Base-by-base conservation (phyloP, 768 basidiomycete genomes). In the Pisolithus tinctorius region DNA sequence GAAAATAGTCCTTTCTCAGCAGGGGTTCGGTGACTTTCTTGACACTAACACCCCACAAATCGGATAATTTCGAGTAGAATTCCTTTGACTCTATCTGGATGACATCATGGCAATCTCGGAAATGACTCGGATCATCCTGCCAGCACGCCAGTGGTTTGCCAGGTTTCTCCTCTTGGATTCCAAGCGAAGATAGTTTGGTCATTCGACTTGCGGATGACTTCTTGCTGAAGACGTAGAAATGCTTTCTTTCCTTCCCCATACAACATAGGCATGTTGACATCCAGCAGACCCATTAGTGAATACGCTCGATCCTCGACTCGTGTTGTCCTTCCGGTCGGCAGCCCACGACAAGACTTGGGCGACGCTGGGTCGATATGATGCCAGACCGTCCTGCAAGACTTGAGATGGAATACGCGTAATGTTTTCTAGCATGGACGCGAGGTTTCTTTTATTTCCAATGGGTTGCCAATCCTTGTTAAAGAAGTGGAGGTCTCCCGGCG, bases 251-350 rank as follows among this genome's bases (percentile, higher is more conserved):
- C 57, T 41, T 56, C 57, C 17, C 58, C 58, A 47, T 60, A 58
- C 27, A 46, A 45, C 20, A 58, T 53, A 6, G 50, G 47, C 10
- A 58, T 17, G 26, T 47, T 50, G 30, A 53, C 54, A 31, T 51
- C 48, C 20, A 60, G 48, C 8, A 60, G 25, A 3, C 49, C 54
- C 44, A 60, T 44, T 23, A 58, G 38, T 11, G 52, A 58, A 40
- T 60, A 60, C 23, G 59, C 52, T 27, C 43, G 47, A 42, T 61
- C 60, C 44, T 58, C 60, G 23, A 40, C 30, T 41, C 52, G 39
- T 14, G 54, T 54, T 13, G 59, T 60, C 27, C 49, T 43, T 43
- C 48, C 59, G 52, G 25, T 46, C 29, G n/a, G 59, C 52, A n/a
- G 59, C 60, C 56, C 59, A 58, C 20, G 40, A 47, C 45, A 61